phyloP scores from a whole-genome alignment of 495 filamentous ascomycete species.

The Alectoria sarmentosa region DNA sequence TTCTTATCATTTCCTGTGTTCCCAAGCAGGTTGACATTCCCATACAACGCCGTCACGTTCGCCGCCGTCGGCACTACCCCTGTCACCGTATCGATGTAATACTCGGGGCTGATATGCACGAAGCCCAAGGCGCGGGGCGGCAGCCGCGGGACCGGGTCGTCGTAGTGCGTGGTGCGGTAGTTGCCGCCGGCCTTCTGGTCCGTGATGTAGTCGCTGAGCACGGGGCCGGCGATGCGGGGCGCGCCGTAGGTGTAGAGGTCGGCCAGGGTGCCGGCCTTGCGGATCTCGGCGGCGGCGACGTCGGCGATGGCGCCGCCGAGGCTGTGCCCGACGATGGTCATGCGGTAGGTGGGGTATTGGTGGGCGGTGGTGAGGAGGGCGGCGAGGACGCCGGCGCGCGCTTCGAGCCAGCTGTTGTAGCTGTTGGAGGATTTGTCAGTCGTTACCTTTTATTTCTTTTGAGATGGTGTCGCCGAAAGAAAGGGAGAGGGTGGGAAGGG shows the following conservation, averaged over 20 bases:
- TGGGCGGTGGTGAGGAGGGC: constrained; percentile 34
- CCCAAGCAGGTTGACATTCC: constrained; percentile 32
- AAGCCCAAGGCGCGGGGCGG: constrained; percentile 51
- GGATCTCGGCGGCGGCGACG: constrained; percentile 51
- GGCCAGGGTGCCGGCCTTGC: constrained; percentile 38
- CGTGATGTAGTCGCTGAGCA: constrained; percentile 49
- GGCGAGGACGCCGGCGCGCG: constrained; percentile 36
- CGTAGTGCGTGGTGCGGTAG: constrained; percentile 59
- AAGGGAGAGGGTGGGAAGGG: neutral
- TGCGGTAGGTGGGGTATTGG: constrained; percentile 42
- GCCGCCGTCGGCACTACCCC: constrained; percentile 34
- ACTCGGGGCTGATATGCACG: constrained; percentile 61
- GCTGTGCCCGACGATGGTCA: constrained; percentile 61
- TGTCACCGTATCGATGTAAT: constrained; percentile 47
- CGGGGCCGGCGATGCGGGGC: constrained; percentile 57
- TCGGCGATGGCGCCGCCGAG: constrained; percentile 60
- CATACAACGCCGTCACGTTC: constrained; percentile 37
- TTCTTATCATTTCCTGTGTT: constrained; percentile 37
- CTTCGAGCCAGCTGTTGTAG: constrained; percentile 44
- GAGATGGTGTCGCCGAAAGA: too few relatives aligned
- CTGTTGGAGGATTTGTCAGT: neutral
- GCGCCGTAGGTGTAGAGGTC: constrained; percentile 61
- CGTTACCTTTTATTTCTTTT: neutral
- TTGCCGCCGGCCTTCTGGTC: constrained; percentile 39
- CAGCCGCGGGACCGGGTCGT: constrained; percentile 60